Evolutionary conservation across 768 basidiomycete genomes (phyloP).

Genomic region (Agaricus blazei): DNA sequence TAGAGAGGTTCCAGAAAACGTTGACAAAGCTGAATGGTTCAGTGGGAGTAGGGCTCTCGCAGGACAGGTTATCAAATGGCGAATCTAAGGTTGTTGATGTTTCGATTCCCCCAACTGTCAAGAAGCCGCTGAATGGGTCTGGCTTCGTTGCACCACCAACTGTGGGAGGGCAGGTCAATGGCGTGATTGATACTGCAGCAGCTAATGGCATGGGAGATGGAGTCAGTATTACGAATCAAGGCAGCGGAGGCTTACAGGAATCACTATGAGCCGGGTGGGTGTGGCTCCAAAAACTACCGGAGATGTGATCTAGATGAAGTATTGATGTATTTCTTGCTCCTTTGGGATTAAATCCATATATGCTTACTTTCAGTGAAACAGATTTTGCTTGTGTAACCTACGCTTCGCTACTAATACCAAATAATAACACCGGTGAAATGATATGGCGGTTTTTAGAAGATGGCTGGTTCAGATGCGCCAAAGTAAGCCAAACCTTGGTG

Average conservation of each 20-base stretch:
- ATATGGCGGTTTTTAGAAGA: too few relatives aligned
- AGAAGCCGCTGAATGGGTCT: not conserved
- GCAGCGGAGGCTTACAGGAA: not conserved
- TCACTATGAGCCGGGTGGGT: not conserved
- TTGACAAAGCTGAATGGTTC: constrained; percentile 17
- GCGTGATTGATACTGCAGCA: not conserved
- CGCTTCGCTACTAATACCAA: too few relatives aligned
- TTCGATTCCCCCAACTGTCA: not conserved
- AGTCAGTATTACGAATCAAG: not conserved
- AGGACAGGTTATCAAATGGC: not conserved
- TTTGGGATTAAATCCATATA: too few relatives aligned
- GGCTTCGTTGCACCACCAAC: not conserved
- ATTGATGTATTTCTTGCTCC: too few relatives aligned
- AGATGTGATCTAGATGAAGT: too few relatives aligned
- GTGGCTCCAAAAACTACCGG: too few relatives aligned
- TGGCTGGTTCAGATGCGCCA: too few relatives aligned
- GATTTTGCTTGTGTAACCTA: too few relatives aligned
- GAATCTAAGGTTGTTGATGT: not conserved
- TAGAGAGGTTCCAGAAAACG: constrained; percentile 19
- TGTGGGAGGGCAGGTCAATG: not conserved
- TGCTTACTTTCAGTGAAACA: too few relatives aligned
- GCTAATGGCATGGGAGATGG: not conserved
- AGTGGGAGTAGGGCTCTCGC: not conserved
- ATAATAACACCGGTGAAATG: too few relatives aligned
- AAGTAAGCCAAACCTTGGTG: too few relatives aligned